These are phyloP conservation scores for Coprinellus micaceus DNA, from an alignment of 768 basidiomycete species.

Conservation along the genomic window DNA sequence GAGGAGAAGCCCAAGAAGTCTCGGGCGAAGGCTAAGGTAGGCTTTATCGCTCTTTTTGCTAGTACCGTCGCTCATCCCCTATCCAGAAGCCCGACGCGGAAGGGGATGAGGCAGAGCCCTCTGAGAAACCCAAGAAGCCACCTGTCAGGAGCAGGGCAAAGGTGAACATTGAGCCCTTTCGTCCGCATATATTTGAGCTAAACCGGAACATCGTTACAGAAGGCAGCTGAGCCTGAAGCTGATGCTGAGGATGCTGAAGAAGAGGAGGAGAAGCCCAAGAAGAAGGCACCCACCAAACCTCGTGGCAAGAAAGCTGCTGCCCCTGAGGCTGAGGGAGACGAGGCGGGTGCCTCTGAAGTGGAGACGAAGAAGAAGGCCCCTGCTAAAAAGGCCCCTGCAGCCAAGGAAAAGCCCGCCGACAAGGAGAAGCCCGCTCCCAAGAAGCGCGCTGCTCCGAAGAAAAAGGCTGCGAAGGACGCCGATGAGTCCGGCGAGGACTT, in stretches of 20 bases:
- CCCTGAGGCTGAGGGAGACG: slow-evolving; percentile 26
- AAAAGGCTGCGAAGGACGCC: slow-evolving; percentile 30
- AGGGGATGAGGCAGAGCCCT: slow-evolving; percentile 40
- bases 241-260: slow-evolving; percentile 37
- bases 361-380: slow-evolving; percentile 43
- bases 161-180: too few species aligned
- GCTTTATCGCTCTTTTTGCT: slow-evolving; percentile 12
- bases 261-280: slow-evolving; percentile 43
- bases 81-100: slow-evolving; percentile 21
- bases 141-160: slow-evolving; percentile 28
- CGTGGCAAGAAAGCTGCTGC: slow-evolving; percentile 13
- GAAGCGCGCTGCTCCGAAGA: slow-evolving; percentile 43
- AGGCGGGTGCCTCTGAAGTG: slow-evolving; percentile 34
- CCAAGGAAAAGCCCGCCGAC: slow-evolving; percentile 10
- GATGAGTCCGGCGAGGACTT: slow-evolving; percentile 43
- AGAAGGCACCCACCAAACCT: slow-evolving; percentile 40
- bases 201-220: neutral
- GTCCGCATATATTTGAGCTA: too few species aligned
- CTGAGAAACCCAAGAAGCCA: slow-evolving; percentile 38
- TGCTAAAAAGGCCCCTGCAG: slow-evolving; percentile 30
- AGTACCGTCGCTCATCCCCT: neutral
- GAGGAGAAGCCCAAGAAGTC: slow-evolving; percentile 49
- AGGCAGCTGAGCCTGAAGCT: slow-evolving; percentile 23
- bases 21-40: slow-evolving; percentile 31
- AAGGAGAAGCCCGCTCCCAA: slow-evolving; percentile 9